Evolutionary conservation across 164 flowering plant species (phyloP), one percentile per base, ranked within the genome.

Genomic region (Aristolochia fimbriata): DNA sequence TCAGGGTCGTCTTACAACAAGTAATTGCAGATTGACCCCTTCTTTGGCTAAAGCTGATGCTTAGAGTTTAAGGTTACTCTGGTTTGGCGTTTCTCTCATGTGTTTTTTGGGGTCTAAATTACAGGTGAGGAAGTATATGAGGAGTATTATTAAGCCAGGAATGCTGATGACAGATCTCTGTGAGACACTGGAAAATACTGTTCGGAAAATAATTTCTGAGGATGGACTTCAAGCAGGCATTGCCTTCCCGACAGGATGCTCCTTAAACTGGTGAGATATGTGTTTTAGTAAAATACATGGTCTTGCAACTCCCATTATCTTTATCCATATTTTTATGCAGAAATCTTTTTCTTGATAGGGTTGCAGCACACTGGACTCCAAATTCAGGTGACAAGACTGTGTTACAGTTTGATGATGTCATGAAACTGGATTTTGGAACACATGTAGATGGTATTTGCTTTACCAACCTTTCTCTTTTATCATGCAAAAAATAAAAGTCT

Each of bases 311-410:
- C 17, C 30, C 51, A 9, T 59, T n/a, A 43, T 19, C 55, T 61
- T 30, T 23, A 12, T 1, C 51, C 25, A 15, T 30, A 46, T 27
- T 41, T 57, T 31, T 43, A 31, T 20, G 43, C 16, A 55, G 33
- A 4, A 15, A 27, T 24, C 57, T 52, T 62, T 48, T 47, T 49
- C 8, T 70, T 65, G 23, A 47, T 68, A 90, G 99, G 96, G 96
- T 93, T 76, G 99, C 99, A 54, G 99, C 99, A 49, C 99, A 93
- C 41, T 93, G 99, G 99, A 93, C 99, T 21, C 99, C 99, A 68
- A 93, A 93, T 71, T 59, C 92, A 54, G 97, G 99, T 60, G 99
- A 93, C 77, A 88, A 84, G 68, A 93, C 99, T 65, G 95, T 93
- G 23, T 91, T 93, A 66, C 90, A 88, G 77, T 86, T 90, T 75